Conservation (phyloP, 2,329 filamentous ascomycete genomes). For the Ceratocystis colombiana region DNA sequence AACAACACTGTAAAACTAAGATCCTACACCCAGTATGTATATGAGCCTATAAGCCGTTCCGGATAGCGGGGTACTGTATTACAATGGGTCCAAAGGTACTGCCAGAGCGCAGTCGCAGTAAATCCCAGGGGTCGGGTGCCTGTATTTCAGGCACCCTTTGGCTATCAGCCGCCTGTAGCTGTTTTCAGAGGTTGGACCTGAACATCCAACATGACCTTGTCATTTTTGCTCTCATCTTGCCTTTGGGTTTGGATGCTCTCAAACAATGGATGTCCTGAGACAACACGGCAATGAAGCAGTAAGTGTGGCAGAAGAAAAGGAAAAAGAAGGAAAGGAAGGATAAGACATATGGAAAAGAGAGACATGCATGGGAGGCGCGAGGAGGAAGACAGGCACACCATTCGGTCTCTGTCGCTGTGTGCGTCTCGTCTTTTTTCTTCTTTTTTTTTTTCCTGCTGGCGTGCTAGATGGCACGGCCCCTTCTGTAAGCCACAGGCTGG, state of each 20-base stretch:
- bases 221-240: no score
- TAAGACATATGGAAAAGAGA: neutral
- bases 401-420: no score
- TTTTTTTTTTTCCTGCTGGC: no score
- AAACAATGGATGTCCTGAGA: neutral
- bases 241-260: neutral
- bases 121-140: no score
- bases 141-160: neutral
- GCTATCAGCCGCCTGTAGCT: neutral
- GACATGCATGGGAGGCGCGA: no score
- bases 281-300: slow-evolving; percentile 7
- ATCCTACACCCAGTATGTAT: neutral
- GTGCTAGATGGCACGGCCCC: neutral
- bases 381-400: no score
- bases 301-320: neutral
- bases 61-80: neutral
- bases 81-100: neutral
- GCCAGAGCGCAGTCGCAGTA: neutral
- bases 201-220: neutral
- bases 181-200: neutral
- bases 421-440: no score
- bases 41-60: neutral
- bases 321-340: neutral
- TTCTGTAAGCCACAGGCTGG: neutral
- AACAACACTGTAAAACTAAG: neutral